A percentile compares a stretch with the other conserved stretches of the same genome.
phyloP scores from a whole-genome alignment of 2,329 filamentous ascomycete species.

The Colletotrichum chrysophilum region DNA sequence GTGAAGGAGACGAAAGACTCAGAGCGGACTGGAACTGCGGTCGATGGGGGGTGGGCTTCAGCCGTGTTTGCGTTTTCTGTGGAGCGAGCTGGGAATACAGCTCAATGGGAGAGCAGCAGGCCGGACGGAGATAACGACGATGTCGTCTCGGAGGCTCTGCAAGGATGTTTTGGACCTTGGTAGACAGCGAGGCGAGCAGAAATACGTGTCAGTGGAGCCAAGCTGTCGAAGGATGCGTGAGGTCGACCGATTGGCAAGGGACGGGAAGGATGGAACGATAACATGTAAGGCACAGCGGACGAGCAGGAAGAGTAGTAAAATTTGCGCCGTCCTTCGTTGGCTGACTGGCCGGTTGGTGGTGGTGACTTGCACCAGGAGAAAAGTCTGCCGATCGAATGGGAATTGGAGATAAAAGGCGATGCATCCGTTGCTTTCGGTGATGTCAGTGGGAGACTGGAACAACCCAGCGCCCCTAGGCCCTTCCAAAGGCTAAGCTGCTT shows the following conservation, averaged over 20 bases:
- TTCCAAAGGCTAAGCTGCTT: constrained; percentile 10
- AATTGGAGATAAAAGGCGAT: constrained; percentile 13
- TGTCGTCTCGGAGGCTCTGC: neutral
- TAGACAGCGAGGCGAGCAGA: neutral
- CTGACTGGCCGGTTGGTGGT: neutral
- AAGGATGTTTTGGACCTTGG: neutral
- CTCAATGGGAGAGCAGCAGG: neutral
- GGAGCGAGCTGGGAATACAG: neutral
- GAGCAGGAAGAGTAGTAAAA: neutral
- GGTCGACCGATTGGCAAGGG: neutral
- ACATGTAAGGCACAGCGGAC: neutral
- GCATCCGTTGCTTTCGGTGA: constrained; percentile 20
- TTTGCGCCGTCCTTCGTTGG: neutral
- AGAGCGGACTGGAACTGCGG: neutral
- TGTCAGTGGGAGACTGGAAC: constrained; percentile 16
- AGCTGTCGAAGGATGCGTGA: neutral
- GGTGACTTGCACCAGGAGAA: neutral
- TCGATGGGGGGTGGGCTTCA: neutral
- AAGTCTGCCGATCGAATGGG: constrained; percentile 9
- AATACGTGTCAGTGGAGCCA: neutral
- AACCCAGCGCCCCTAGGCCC: neutral
- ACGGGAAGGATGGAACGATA: neutral
- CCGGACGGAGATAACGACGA: neutral
- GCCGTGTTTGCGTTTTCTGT: neutral
- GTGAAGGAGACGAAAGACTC: neutral